Conservation (phyloP, 2,329 filamentous ascomycete genomes). For the Trichoderma afroharzianum region DNA sequence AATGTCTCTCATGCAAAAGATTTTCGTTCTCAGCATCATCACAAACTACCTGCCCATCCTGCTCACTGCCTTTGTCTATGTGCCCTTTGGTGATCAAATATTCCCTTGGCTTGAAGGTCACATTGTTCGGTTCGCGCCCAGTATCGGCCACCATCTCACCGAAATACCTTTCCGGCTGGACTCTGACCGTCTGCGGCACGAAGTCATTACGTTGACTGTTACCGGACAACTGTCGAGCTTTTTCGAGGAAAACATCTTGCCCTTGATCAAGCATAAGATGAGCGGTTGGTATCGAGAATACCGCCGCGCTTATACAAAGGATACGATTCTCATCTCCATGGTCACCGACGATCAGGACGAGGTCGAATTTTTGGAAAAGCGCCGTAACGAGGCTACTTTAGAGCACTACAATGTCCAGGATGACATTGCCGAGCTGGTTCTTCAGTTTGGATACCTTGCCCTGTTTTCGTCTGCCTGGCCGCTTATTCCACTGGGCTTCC, state of each 20-base stretch:
- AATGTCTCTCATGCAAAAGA: slow-evolving; percentile 67
- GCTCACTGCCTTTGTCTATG: slow-evolving; percentile 74
- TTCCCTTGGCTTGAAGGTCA: slow-evolving; percentile 65
- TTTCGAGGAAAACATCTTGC: slow-evolving; percentile 68
- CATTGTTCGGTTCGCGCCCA: slow-evolving; percentile 44
- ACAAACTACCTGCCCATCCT: slow-evolving; percentile 74
- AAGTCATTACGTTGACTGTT: slow-evolving; percentile 72
- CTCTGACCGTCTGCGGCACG: slow-evolving; percentile 61
- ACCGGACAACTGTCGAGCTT: slow-evolving; percentile 70
- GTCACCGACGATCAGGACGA: slow-evolving; percentile 60
- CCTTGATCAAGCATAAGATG: slow-evolving; percentile 60
- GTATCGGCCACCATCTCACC: slow-evolving; percentile 50
- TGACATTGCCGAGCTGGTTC: slow-evolving; percentile 69
- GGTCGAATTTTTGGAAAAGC: slow-evolving; percentile 57
- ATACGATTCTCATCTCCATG: slow-evolving; percentile 44
- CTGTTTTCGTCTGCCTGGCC: slow-evolving; percentile 76
- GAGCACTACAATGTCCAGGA: slow-evolving; percentile 68
- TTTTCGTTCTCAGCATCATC: slow-evolving; percentile 76
- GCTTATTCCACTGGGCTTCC: slow-evolving; percentile 66
- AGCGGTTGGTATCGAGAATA: slow-evolving; percentile 44
- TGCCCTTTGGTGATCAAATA: slow-evolving; percentile 66
- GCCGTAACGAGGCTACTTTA: slow-evolving; percentile 65
- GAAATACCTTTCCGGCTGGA: slow-evolving; percentile 60
- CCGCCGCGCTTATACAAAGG: slow-evolving; percentile 32
- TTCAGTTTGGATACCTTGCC: slow-evolving; percentile 70